phyloP scores from a whole-genome alignment of 2,329 filamentous ascomycete genomes.

The Trichocomaceae sp. region DNA sequence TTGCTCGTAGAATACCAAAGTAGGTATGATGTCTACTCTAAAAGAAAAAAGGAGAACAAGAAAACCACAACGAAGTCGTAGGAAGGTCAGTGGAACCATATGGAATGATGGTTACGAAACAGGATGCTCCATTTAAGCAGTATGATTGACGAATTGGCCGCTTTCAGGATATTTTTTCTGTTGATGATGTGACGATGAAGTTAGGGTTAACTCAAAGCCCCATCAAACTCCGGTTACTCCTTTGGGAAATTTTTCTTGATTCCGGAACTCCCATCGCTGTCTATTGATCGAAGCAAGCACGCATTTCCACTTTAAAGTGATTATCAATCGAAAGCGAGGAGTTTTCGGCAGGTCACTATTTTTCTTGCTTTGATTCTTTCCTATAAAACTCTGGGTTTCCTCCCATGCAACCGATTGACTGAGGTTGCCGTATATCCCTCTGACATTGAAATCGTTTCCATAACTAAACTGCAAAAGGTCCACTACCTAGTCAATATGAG shows the following conservation, averaged over 20 bases:
- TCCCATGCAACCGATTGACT: background rate
- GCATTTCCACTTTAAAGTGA: background rate
- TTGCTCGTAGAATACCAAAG: too few species aligned
- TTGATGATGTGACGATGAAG: background rate
- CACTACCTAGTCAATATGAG: constrained; percentile 17
- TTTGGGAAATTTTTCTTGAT: background rate
- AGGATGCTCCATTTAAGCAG: too few species aligned
- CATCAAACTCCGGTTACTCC: constrained; percentile 4
- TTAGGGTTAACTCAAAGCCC: background rate
- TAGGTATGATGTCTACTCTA: too few species aligned
- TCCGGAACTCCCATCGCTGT: background rate
- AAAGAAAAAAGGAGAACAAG: too few species aligned
- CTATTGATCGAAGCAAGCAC: background rate
- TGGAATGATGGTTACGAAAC: too few species aligned
- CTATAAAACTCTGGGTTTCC: background rate
- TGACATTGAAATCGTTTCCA: too few species aligned
- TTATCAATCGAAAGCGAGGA: background rate
- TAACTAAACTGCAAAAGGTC: too few species aligned
- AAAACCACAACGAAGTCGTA: too few species aligned
- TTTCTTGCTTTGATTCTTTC: background rate
- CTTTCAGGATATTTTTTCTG: too few species aligned
- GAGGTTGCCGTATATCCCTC: too few species aligned
- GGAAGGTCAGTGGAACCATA: too few species aligned
- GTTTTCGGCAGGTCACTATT: background rate
- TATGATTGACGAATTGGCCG: too few species aligned